These are phyloP conservation scores for Periglandula ipomoeae DNA, from an alignment of 2,329 filamentous ascomycete species.

Conservation along the genomic window DNA sequence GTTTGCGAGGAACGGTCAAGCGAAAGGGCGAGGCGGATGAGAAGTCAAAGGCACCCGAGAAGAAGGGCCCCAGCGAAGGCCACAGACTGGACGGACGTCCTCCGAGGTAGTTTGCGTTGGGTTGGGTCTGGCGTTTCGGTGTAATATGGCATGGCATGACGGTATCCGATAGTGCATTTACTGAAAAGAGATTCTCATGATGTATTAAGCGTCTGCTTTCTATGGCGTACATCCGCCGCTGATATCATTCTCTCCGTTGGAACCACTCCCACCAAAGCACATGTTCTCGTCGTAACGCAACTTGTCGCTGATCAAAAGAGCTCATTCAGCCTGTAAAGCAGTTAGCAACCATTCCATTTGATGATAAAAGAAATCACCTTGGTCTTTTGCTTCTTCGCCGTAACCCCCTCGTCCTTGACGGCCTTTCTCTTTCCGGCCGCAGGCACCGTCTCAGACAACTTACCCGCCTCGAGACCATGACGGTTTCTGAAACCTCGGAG, in stretches of 20 bases:
- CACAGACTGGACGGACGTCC: conserved; percentile 34
- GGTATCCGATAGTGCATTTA: too few species aligned
- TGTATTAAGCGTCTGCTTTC: too few species aligned
- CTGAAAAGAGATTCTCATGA: too few species aligned
- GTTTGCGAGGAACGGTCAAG: conserved; percentile 60
- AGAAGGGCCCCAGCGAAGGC: conserved; percentile 35
- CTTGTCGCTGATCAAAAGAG: too few species aligned
- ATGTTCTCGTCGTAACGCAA: background rate
- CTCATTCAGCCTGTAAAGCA: background rate
- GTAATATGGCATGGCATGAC: background rate
- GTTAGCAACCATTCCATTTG: background rate
- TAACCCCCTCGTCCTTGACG: background rate
- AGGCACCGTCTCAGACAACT: conserved; percentile 6
- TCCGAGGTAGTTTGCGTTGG: conserved; percentile 11
- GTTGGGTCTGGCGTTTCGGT: conserved; percentile 14
- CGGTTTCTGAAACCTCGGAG: conserved; percentile 25
- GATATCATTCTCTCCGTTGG: background rate
- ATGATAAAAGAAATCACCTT: background rate
- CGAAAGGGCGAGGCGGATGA: conserved; percentile 52
- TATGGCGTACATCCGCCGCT: background rate
- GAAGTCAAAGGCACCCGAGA: conserved; percentile 37
- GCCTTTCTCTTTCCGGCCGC: conserved; percentile 9
- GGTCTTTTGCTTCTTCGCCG: background rate
- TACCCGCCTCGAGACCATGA: conserved; percentile 10
- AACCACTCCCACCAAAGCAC: background rate